phyloP scores from a whole-genome alignment of 106 monocot genomes.

The Dioscorea zingiberensis region DNA sequence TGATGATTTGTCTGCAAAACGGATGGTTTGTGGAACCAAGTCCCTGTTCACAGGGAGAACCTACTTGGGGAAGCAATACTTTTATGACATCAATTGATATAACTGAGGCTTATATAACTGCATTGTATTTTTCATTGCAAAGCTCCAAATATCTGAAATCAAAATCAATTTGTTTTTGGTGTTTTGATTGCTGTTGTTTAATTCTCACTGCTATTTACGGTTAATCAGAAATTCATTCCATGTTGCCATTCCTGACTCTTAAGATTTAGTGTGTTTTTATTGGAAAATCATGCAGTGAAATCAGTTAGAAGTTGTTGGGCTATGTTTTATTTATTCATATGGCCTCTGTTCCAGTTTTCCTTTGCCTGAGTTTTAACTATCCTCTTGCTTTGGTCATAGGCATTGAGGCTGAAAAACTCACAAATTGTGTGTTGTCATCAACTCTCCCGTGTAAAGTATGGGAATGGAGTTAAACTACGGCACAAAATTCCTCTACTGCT shows the following conservation, averaged over 20 bases:
- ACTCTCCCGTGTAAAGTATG: constrained; percentile 19
- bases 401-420: constrained; percentile 33
- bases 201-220: too few relatives aligned
- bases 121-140: not conserved
- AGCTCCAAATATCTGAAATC: too few relatives aligned
- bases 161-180: too few relatives aligned
- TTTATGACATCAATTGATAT: constrained; percentile 31
- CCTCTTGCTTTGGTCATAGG: constrained; percentile 14
- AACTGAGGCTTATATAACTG: constrained; percentile 19
- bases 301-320: too few relatives aligned
- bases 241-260: too few relatives aligned
- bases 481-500: constrained; percentile 27
- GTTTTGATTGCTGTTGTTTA: too few relatives aligned
- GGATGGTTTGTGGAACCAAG: constrained; percentile 39
- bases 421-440: constrained; percentile 38
- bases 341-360: too few relatives aligned
- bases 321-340: too few relatives aligned
- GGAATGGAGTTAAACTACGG: constrained; percentile 47
- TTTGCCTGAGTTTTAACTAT: constrained; percentile 53
- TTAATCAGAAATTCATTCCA: too few relatives aligned
- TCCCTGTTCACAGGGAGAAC: constrained; percentile 38
- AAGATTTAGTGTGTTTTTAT: too few relatives aligned
- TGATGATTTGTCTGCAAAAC: constrained; percentile 43
- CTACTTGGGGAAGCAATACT: constrained; percentile 34
- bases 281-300: too few relatives aligned